Conservation (phyloP, 306 rosid species). For the Luffa aegyptiaca region DNA sequence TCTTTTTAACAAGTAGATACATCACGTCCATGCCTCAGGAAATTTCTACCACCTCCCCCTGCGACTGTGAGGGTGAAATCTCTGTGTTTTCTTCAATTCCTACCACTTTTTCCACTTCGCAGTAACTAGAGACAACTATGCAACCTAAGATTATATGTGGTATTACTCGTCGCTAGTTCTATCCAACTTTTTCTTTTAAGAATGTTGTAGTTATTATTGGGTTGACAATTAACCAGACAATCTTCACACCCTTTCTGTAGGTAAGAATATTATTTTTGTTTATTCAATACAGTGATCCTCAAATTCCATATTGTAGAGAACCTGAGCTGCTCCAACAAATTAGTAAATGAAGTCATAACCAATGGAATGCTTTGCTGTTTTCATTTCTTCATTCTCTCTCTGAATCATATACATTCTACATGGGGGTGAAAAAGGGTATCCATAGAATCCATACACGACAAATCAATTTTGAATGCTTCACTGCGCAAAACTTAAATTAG, state of each 20-base stretch:
- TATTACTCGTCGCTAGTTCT: neutral
- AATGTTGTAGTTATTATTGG: neutral
- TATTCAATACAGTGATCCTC: neutral
- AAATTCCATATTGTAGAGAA: neutral
- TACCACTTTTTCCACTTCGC: neutral
- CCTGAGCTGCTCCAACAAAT: neutral
- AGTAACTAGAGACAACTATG: neutral
- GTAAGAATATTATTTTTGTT: neutral
- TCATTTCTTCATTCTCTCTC: neutral
- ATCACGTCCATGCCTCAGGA: no score
- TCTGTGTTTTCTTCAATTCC: no score
- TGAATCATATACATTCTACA: conserved; percentile 4
- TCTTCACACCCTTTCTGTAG: neutral
- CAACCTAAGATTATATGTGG: neutral
- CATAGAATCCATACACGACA: neutral
- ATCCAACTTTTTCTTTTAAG: neutral
- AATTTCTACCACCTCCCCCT: no score
- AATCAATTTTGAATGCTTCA: neutral
- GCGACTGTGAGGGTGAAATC: no score
- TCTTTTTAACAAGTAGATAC: conserved; percentile 43
- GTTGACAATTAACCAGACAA: neutral
- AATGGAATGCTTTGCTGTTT: neutral
- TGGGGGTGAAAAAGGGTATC: neutral
- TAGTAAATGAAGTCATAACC: neutral
- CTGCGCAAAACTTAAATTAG: neutral